Percentiles rank a stretch among this genome's conserved stretches.
These are phyloP conservation scores for Scorias spongiosa DNA, from an alignment of 2,329 filamentous ascomycete species.

Conservation along the genomic window DNA sequence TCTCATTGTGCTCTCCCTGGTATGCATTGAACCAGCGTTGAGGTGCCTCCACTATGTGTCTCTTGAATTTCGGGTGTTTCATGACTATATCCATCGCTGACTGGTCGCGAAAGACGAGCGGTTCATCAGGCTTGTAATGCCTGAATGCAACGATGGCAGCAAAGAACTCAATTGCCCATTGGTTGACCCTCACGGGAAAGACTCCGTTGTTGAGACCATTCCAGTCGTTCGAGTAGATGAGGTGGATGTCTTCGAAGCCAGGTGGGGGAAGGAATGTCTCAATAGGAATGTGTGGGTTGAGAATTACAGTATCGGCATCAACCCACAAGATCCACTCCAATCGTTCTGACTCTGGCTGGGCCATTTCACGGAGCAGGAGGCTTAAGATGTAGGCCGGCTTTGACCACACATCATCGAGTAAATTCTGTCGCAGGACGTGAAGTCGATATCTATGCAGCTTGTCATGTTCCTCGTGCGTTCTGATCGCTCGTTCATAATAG, in stretches of 20 bases:
- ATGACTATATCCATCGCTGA: constrained; percentile 26
- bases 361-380: constrained; percentile 23
- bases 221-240: constrained; percentile 24
- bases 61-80: constrained; percentile 18
- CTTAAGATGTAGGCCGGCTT: constrained; percentile 30
- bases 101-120: constrained; percentile 25
- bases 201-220: constrained; percentile 30
- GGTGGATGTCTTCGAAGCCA: constrained; percentile 21
- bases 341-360: constrained; percentile 23
- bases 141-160: constrained; percentile 24
- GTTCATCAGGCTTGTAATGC: constrained; percentile 22
- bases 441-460: constrained; percentile 27
- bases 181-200: constrained; percentile 26
- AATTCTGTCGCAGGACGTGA: constrained; percentile 25
- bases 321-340: constrained; percentile 31
- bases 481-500: constrained; percentile 26
- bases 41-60: constrained; percentile 21
- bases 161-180: constrained; percentile 26
- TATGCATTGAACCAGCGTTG: constrained; percentile 32
- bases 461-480: constrained; percentile 27
- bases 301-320: constrained; percentile 29
- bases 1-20: constrained; percentile 24
- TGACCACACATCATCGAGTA: constrained; percentile 30
- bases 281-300: constrained; percentile 27
- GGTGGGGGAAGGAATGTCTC: constrained; percentile 25